Percentiles rank a stretch among this genome's conserved stretches.
These are phyloP conservation scores for Thermothelomyces thermophilus DNA, from an alignment of 2,329 filamentous ascomycete species.

Conservation along the genomic window DNA sequence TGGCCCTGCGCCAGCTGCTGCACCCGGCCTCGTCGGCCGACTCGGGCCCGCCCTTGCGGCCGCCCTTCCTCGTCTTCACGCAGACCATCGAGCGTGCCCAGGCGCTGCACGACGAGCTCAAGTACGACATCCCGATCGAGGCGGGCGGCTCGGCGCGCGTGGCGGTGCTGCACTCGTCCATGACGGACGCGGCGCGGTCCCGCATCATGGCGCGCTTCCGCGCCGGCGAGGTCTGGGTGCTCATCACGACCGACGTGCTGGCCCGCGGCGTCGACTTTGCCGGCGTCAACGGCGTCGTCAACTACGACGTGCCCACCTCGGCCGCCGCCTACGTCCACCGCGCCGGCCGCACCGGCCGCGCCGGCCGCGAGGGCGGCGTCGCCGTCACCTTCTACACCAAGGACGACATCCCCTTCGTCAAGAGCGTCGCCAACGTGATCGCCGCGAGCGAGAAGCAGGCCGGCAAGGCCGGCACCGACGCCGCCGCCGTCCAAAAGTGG, in stretches of 20 bases:
- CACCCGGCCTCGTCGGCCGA: slow-evolving; percentile 58
- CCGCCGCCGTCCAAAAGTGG: slow-evolving; percentile 67
- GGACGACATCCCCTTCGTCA: slow-evolving; percentile 84
- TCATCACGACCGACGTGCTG: slow-evolving; percentile 92
- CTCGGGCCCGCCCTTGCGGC: slow-evolving; percentile 59
- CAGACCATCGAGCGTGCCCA: slow-evolving; percentile 90
- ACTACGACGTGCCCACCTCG: slow-evolving; percentile 93
- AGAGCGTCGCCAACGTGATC: slow-evolving; percentile 90
- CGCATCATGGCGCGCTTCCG: slow-evolving; percentile 85
- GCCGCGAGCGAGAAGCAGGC: slow-evolving; percentile 70
- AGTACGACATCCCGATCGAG: slow-evolving; percentile 87
- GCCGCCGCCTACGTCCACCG: slow-evolving; percentile 89
- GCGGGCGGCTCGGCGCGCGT: slow-evolving; percentile 80
- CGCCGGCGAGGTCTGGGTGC: slow-evolving; percentile 86
- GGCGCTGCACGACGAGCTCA: slow-evolving; percentile 80
- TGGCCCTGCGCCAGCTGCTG: slow-evolving; percentile 82
- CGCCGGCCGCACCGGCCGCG: slow-evolving; percentile 82
- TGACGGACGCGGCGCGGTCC: slow-evolving; percentile 69
- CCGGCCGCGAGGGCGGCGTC: slow-evolving; percentile 78
- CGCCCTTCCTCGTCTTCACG: slow-evolving; percentile 91
- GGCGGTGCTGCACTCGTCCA: slow-evolving; percentile 81
- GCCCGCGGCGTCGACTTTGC: slow-evolving; percentile 91
- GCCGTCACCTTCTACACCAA: slow-evolving; percentile 94
- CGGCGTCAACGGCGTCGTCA: slow-evolving; percentile 91
- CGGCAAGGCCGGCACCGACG: slow-evolving; percentile 43